phyloP scores from a whole-genome alignment of 148 eudicot genomes.

The Limonium bicolor region DNA sequence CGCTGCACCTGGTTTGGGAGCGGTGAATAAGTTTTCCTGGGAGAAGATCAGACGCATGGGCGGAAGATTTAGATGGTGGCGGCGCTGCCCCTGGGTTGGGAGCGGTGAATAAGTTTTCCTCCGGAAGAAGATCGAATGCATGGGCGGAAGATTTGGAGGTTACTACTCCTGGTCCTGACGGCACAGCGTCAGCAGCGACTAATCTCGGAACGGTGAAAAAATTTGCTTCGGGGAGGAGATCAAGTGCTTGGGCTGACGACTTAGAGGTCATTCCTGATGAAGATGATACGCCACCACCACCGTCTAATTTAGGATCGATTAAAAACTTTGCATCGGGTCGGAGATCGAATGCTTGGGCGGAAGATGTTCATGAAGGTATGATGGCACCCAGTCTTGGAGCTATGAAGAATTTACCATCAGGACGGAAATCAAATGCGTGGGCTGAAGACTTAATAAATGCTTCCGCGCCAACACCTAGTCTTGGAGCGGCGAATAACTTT shows the following conservation, averaged over 20 bases:
- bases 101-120: constrained; percentile 10
- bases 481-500: constrained; percentile 59
- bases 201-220: constrained; percentile 20
- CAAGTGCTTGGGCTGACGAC: background rate
- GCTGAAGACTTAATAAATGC: constrained; percentile 30
- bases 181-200: background rate
- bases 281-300: constrained; percentile 10
- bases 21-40: constrained; percentile 8
- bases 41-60: constrained; percentile 6
- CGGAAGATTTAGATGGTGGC: background rate
- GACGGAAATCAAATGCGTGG: constrained; percentile 48
- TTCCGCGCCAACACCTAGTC: too few species aligned
- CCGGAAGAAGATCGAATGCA: constrained; percentile 1
- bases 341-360: constrained; percentile 3
- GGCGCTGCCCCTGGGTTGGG: background rate
- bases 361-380: background rate
- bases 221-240: constrained; percentile 8
- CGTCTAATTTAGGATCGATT: constrained; percentile 31
- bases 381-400: constrained; percentile 24
- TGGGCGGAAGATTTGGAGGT: constrained; percentile 1
- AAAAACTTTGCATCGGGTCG: constrained; percentile 11
- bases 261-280: background rate
- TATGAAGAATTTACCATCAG: constrained; percentile 49
- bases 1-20: constrained; percentile 16
- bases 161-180: too few species aligned